A percentile compares a stretch with the other conserved stretches of the same genome.
phyloP scores from a whole-genome alignment of 2,329 filamentous ascomycete species.

The Talaromyces sp. region DNA sequence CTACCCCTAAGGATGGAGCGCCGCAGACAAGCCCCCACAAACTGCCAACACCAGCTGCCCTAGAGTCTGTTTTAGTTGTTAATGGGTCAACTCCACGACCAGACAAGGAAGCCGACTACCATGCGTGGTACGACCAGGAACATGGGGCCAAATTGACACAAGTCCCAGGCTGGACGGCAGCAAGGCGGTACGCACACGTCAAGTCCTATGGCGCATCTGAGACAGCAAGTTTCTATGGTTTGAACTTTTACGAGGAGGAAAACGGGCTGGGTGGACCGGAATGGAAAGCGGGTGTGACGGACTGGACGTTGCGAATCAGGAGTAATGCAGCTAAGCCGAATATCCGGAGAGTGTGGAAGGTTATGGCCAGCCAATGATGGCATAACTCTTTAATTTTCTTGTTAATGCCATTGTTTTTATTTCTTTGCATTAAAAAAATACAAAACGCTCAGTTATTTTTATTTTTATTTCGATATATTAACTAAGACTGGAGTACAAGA shows the following conservation, averaged over 20 bases:
- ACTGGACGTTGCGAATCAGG: background rate
- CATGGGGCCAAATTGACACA: background rate
- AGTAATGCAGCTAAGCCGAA: slow-evolving; percentile 3
- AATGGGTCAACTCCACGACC: background rate
- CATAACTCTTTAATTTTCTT: background rate
- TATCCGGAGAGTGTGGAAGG: slow-evolving; percentile 1
- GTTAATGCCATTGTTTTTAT: background rate
- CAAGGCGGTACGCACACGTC: background rate
- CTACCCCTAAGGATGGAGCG: no score
- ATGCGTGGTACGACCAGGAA: slow-evolving; percentile 3
- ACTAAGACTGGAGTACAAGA: background rate
- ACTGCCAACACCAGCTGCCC: background rate
- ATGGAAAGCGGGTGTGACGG: background rate
- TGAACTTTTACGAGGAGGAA: slow-evolving; percentile 1
- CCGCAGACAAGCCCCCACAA: background rate
- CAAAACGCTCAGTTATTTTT: background rate
- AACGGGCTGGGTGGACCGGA: background rate
- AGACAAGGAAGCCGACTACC: slow-evolving; percentile 1
- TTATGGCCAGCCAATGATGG: background rate
- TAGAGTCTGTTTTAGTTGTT: background rate
- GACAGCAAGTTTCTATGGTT: background rate
- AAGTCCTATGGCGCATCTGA: background rate
- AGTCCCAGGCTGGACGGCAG: slow-evolving; percentile 1
- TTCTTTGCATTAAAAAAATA: background rate
- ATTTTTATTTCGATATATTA: no score